A percentile compares a stretch with the other conserved stretches of the same genome.
Conservation (phyloP, 1,139 yeast genomes). For the Yamadazyma buinensis region DNA sequence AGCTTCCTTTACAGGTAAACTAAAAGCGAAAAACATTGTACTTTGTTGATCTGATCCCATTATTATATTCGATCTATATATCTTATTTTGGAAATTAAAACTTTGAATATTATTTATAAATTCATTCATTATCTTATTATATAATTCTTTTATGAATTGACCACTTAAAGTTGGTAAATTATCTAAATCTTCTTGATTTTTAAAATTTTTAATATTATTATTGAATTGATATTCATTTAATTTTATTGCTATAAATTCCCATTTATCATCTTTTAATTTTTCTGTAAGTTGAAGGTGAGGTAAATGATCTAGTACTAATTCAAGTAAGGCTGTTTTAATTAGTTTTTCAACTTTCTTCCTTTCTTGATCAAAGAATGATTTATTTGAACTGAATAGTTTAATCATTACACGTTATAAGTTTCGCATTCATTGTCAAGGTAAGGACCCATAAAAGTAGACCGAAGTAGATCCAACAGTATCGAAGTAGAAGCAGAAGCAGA, state of each 20-base stretch:
- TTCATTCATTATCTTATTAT: conserved; percentile 15
- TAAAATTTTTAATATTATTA: conserved; percentile 8
- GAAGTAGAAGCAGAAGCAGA: too few species aligned
- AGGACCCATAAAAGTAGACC: too few species aligned
- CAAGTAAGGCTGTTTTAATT: conserved; percentile 28
- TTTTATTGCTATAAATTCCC: conserved; percentile 37
- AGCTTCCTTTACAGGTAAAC: conserved; percentile 16
- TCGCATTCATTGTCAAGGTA: too few species aligned
- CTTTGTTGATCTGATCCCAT: conserved; percentile 4
- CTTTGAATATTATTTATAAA: conserved; percentile 9
- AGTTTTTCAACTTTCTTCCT: conserved; percentile 21
- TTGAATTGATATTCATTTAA: conserved; percentile 21
- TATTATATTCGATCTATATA: conserved; percentile 9
- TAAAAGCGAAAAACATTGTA: conserved; percentile 10
- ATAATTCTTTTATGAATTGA: conserved; percentile 23
- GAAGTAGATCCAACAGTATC: too few species aligned
- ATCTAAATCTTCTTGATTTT: conserved; percentile 12
- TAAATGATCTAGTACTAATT: conserved; percentile 25
- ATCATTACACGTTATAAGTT: too few species aligned
- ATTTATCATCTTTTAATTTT: conserved; percentile 24
- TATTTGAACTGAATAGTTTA: conserved; percentile 3
- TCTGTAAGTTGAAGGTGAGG: conserved; percentile 31
- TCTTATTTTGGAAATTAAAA: conserved; percentile 8
- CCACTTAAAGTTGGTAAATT: conserved; percentile 33
- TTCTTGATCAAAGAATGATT: conserved; percentile 29